These are phyloP conservation scores for Selaginella tamariscina DNA, from an alignment of 75 land plant genomes.

Conservation along the genomic window DNA sequence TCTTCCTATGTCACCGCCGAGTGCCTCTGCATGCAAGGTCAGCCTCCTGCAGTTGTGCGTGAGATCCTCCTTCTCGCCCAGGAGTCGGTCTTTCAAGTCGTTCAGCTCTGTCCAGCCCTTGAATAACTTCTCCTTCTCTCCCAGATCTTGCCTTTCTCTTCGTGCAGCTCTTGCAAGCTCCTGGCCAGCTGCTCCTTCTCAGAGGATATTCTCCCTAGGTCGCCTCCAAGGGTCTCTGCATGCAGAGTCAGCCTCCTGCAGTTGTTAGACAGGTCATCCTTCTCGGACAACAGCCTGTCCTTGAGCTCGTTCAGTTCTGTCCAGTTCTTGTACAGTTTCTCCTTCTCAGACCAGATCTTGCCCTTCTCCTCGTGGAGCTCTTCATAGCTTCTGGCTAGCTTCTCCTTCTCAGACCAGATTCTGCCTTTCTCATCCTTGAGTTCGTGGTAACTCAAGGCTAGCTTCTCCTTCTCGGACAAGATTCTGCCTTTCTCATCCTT, in stretches of 20 bases:
- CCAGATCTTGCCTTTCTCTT: neutral
- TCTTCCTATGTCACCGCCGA: neutral
- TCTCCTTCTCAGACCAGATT: neutral
- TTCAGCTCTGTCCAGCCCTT: too few relatives aligned
- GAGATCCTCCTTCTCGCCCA: neutral
- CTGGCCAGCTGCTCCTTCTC: neutral
- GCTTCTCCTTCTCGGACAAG: neutral
- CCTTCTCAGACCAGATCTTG: too few relatives aligned
- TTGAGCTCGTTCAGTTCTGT: neutral
- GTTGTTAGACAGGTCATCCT: neutral
- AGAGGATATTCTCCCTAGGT: neutral
- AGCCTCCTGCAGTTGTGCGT: neutral
- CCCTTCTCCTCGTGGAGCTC: too few relatives aligned
- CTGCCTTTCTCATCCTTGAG: neutral
- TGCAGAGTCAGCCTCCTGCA: neutral
- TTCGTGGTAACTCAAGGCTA: neutral
- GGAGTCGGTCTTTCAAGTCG: neutral
- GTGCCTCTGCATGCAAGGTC: neutral
- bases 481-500: neutral
- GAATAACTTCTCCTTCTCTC: too few relatives aligned
- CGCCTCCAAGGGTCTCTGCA: neutral
- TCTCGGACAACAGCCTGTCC: neutral
- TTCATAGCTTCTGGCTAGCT: neutral
- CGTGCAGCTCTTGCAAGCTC: neutral
- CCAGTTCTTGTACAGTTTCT: neutral